A percentile compares a stretch with the other conserved stretches of the same genome.
Evolutionary conservation across 139 green algal species (phyloP).

Genomic region (Coelastrella sp.): DNA sequence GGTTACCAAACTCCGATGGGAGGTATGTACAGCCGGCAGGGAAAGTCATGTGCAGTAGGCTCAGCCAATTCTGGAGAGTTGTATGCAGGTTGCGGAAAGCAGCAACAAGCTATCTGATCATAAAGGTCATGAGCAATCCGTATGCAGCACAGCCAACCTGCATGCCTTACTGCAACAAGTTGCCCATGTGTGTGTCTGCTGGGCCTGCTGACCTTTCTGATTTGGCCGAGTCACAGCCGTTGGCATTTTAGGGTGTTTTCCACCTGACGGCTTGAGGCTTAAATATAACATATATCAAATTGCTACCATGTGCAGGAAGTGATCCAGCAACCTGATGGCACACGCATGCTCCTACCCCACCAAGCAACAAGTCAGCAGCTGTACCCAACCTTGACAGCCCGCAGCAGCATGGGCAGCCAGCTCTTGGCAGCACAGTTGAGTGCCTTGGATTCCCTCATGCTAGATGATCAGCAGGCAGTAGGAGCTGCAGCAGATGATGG

Average conservation of each 20-base stretch:
- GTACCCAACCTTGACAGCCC: not conserved
- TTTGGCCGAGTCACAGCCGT: no score
- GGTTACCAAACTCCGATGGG: slow-evolving; percentile 23
- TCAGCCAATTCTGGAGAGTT: no score
- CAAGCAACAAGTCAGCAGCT: not conserved
- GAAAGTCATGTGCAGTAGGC: no score
- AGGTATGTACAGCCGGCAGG: not conserved
- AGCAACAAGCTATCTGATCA: no score
- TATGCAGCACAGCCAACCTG: no score
- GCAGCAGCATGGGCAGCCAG: not conserved
- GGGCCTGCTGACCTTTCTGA: no score
- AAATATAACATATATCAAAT: no score
- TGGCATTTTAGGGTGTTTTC: no score
- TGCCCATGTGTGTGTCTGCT: no score
- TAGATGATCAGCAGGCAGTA: slow-evolving; percentile 32
- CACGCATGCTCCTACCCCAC: slow-evolving; percentile 7
- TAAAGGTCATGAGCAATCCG: no score
- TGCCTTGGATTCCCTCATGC: slow-evolving; percentile 18
- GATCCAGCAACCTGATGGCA: slow-evolving; percentile 15
- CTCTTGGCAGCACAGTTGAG: not conserved
- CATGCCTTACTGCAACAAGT: not conserved
- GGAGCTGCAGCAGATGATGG: slow-evolving; percentile 3
- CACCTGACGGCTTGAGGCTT: no score
- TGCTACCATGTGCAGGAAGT: slow-evolving; percentile 11
- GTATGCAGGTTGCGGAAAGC: no score